Conservation (phyloP, 23 red algal genomes). For the Chondrus crispus region DNA sequence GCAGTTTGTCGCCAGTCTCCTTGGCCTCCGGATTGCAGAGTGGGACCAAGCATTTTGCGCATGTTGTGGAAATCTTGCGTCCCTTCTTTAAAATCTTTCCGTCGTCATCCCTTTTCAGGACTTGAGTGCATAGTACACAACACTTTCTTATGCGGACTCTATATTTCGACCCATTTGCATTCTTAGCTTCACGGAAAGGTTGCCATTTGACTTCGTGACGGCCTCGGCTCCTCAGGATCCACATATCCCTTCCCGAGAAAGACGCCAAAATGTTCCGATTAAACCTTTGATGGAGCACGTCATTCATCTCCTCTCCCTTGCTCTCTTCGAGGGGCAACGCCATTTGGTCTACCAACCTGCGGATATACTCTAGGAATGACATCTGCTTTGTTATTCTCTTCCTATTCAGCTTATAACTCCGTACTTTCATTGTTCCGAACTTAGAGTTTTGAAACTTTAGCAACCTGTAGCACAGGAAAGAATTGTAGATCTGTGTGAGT, state of each 20-base stretch:
- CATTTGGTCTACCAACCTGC: background rate
- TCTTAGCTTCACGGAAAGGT: no score
- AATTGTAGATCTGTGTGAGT: background rate
- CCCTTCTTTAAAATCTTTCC: no score
- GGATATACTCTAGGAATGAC: background rate
- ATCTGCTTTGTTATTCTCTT: background rate
- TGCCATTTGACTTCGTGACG: background rate
- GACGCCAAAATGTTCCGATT: background rate
- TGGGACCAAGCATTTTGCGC: no score
- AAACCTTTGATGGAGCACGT: background rate
- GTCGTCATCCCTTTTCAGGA: no score
- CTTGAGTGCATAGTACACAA: no score
- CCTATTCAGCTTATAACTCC: background rate
- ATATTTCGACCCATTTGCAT: no score
- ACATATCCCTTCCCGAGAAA: background rate
- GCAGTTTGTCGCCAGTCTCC: no score
- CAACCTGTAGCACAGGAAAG: background rate
- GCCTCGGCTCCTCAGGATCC: background rate
- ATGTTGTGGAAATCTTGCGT: no score
- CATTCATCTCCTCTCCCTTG: background rate
- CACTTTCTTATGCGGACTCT: no score
- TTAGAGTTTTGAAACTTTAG: background rate
- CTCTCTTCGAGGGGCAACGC: background rate
- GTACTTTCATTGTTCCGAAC: background rate
- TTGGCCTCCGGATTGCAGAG: no score